These are phyloP conservation scores for Scheffersomyces insectosa DNA, from an alignment of 1,139 yeast genomes.

Conservation along the genomic window DNA sequence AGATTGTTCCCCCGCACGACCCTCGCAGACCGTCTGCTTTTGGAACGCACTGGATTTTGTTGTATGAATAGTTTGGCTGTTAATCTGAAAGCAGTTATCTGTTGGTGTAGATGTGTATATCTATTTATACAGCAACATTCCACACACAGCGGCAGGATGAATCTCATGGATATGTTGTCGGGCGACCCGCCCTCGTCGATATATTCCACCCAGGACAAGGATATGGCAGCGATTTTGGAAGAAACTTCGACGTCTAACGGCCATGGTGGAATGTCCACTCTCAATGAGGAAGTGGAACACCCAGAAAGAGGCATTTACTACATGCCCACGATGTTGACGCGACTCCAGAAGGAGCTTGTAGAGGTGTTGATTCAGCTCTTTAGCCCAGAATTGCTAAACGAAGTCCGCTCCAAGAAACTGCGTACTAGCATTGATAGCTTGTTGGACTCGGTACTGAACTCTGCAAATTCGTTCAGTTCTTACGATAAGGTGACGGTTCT, in stretches of 20 bases:
- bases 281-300: not conserved
- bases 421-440: slow-evolving; percentile 40
- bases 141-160: slow-evolving; percentile 20
- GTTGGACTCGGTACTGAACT: slow-evolving; percentile 33
- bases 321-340: slow-evolving; percentile 57
- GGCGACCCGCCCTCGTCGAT: slow-evolving; percentile 7
- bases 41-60: no score
- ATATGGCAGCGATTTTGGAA: slow-evolving; percentile 2
- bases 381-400: slow-evolving; percentile 41
- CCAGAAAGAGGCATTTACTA: slow-evolving; percentile 35
- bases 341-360: slow-evolving; percentile 55
- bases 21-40: no score
- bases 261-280: not conserved
- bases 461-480: slow-evolving; percentile 11
- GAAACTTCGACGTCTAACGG: not conserved
- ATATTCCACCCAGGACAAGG: slow-evolving; percentile 7
- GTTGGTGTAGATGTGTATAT: no score
- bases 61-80: no score
- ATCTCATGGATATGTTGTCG: slow-evolving; percentile 40
- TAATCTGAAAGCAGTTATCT: no score
- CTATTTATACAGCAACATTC: no score
- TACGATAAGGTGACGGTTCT: slow-evolving; percentile 32
- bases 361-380: slow-evolving; percentile 58
- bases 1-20: no score
- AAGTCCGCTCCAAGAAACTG: slow-evolving; percentile 22